Percentiles rank a stretch among this genome's conserved stretches.
Conservation (phyloP, 148 eudicot genomes). For the Polygonum aviculare region DNA sequence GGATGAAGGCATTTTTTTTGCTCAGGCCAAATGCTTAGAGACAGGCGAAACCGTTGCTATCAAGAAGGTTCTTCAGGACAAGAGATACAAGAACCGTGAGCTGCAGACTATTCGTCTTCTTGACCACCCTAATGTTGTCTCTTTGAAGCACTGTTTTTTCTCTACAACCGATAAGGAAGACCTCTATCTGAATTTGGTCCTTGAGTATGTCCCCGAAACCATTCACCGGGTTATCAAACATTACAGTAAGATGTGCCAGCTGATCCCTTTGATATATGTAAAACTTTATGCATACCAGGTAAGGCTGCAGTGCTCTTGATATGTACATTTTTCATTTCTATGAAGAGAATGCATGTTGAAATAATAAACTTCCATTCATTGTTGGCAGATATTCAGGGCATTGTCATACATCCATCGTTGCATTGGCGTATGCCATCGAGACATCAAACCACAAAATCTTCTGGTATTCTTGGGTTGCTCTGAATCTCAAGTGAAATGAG, state of each 20-base stretch:
- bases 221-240: constrained; percentile 64
- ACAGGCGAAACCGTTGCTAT: constrained; percentile 87
- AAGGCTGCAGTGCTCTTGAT: not conserved
- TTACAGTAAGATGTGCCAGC: constrained; percentile 59
- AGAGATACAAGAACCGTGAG: constrained; percentile 79
- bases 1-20: constrained; percentile 3
- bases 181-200: constrained; percentile 65
- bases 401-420: constrained; percentile 55
- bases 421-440: constrained; percentile 69
- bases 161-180: constrained; percentile 76
- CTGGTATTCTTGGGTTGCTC: constrained; percentile 27
- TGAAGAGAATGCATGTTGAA: not conserved
- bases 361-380: not conserved
- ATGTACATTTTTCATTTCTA: not conserved
- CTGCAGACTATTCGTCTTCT: constrained; percentile 70
- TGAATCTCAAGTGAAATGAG: not conserved
- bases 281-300: constrained; percentile 77
- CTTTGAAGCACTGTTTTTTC: constrained; percentile 70
- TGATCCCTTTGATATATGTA: constrained; percentile 65
- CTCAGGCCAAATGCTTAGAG: constrained; percentile 75
- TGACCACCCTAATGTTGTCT: constrained; percentile 73
- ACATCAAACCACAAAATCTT: constrained; percentile 76
- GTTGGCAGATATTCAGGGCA: constrained; percentile 55
- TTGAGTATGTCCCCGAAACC: constrained; percentile 78
- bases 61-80: constrained; percentile 81